These are phyloP conservation scores for Xylaria sp. DNA, from an alignment of 2,329 filamentous ascomycete genomes.

Conservation along the genomic window DNA sequence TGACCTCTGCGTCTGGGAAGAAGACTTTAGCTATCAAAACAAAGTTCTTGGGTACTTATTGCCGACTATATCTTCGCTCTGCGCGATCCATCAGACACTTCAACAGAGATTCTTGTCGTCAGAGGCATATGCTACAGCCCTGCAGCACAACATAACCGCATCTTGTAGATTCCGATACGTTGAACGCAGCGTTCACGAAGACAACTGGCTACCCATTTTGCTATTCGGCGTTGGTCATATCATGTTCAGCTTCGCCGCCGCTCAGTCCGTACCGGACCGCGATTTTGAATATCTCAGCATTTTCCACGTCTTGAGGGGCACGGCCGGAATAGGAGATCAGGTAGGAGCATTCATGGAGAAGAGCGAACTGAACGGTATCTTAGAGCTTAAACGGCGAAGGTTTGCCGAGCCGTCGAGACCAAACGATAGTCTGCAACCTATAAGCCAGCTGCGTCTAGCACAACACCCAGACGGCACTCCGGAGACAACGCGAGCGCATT, in stretches of 20 bases:
- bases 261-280: constrained; percentile 24
- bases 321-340: constrained; percentile 34
- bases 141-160: constrained; percentile 43
- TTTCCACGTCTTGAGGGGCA: constrained; percentile 41
- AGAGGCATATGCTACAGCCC: constrained; percentile 33
- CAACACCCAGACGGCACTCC: constrained; percentile 20
- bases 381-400: constrained; percentile 14
- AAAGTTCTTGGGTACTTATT: constrained; percentile 36
- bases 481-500: constrained; percentile 31
- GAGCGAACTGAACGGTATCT: constrained; percentile 30
- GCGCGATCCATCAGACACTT: constrained; percentile 36
- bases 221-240: constrained; percentile 43
- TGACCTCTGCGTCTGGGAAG: not conserved
- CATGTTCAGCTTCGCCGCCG: constrained; percentile 42
- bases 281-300: constrained; percentile 35
- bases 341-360: constrained; percentile 35
- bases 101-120: constrained; percentile 19
- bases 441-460: constrained; percentile 10
- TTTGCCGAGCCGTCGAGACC: not conserved
- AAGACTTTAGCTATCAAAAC: constrained; percentile 15
- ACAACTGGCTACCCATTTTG: constrained; percentile 64
- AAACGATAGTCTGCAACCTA: constrained; percentile 13
- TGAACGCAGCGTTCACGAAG: constrained; percentile 69
- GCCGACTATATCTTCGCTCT: constrained; percentile 38
- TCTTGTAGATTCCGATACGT: constrained; percentile 68